A percentile compares a stretch with the other conserved stretches of the same genome.
Conservation (phyloP, 768 basidiomycete genomes). For the Pleurotus giganteus region DNA sequence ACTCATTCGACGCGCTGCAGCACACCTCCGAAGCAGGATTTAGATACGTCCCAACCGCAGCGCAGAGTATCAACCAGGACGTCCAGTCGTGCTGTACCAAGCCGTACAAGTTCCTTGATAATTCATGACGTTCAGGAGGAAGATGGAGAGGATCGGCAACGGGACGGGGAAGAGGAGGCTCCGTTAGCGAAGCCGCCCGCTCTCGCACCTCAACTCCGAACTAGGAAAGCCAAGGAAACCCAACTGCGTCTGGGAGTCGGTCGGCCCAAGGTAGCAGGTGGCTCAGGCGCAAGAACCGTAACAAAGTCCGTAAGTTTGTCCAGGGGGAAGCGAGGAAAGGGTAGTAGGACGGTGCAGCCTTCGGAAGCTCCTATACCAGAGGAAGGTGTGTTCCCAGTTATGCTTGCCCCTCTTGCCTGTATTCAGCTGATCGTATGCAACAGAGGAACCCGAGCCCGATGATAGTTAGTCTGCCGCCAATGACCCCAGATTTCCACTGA, state of each 20-base stretch:
- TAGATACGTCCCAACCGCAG: slow-evolving; percentile 25
- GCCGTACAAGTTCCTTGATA: slow-evolving; percentile 41
- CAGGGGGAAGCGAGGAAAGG: slow-evolving; percentile 47
- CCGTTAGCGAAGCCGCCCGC: slow-evolving; percentile 16
- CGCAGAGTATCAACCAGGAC: slow-evolving; percentile 34
- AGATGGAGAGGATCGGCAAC: slow-evolving; percentile 25
- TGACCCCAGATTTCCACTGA: too few relatives aligned
- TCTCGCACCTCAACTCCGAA: slow-evolving; percentile 35
- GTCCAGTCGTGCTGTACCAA: slow-evolving; percentile 36
- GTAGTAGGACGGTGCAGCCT: slow-evolving; percentile 47
- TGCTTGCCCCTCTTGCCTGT: not conserved
- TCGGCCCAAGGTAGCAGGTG: slow-evolving; percentile 63
- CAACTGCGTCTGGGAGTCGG: slow-evolving; percentile 73
- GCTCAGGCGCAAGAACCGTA: slow-evolving; percentile 60
- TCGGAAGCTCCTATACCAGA: slow-evolving; percentile 56
- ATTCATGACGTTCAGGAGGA: slow-evolving; percentile 52
- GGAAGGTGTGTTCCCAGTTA: slow-evolving; percentile 38
- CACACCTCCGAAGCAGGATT: slow-evolving; percentile 17
- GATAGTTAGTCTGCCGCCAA: too few relatives aligned
- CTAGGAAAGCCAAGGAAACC: slow-evolving; percentile 70
- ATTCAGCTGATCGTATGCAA: not conserved
- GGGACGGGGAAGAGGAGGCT: slow-evolving; percentile 19
- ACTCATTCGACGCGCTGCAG: slow-evolving; percentile 22
- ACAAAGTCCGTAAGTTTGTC: slow-evolving; percentile 58
- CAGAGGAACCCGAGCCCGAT: not conserved